Percentiles rank a stretch among this genome's conserved stretches.
Evolutionary conservation across 192 early-diverging fungal species (phyloP).

Genomic region (Allomyces javanicus): DNA sequence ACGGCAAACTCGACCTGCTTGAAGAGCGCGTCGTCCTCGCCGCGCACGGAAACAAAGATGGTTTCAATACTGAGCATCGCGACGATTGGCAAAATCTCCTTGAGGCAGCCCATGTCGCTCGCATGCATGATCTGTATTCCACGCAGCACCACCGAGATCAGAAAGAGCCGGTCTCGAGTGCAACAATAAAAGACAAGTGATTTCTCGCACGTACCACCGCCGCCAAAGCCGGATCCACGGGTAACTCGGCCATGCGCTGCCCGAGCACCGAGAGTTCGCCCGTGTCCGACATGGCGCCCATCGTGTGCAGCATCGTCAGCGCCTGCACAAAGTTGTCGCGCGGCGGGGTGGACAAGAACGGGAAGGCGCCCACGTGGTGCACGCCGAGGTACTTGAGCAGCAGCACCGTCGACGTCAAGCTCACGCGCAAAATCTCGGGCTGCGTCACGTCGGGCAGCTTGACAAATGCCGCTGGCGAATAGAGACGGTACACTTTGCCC

Average conservation of each 20-base stretch:
- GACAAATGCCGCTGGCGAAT: constrained; percentile 20
- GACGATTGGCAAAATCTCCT: constrained; percentile 58
- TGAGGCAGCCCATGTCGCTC: constrained; percentile 27
- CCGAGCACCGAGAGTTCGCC: constrained; percentile 49
- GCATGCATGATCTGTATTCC: constrained; percentile 23
- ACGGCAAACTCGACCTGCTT: constrained; percentile 50
- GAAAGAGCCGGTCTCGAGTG: not conserved
- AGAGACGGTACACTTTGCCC: constrained; percentile 31
- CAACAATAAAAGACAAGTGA: not conserved
- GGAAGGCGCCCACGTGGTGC: constrained; percentile 57
- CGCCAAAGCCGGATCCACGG: constrained; percentile 47
- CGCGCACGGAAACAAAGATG: constrained; percentile 21
- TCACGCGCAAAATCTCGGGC: constrained; percentile 12
- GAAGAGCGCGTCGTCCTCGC: constrained; percentile 20
- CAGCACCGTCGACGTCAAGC: constrained; percentile 42
- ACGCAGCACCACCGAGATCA: constrained; percentile 19
- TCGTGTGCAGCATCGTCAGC: constrained; percentile 38
- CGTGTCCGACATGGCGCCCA: constrained; percentile 48
- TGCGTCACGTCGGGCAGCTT: not conserved
- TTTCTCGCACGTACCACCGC: constrained; percentile 22
- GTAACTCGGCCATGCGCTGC: constrained; percentile 48
- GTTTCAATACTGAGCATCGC: constrained; percentile 38
- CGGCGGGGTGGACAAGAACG: constrained; percentile 58
- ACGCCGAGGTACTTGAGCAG: constrained; percentile 66
- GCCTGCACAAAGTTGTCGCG: constrained; percentile 42